Base-by-base conservation (phyloP, 805 yeast species). In the Saccharomycopsis sp. region DNA sequence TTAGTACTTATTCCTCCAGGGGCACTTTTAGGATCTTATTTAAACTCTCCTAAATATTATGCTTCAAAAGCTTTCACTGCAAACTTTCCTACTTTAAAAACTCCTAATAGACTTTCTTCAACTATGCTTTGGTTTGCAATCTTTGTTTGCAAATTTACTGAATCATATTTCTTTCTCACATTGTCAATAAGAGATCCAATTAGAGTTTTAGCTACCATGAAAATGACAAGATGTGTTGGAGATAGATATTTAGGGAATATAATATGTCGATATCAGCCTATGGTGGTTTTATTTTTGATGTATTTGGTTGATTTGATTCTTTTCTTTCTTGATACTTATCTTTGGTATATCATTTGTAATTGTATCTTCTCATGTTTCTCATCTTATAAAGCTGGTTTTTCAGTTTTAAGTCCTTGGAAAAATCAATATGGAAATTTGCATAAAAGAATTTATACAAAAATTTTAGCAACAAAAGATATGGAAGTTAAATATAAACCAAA, bases 351-450 rank as follows among this genome's bases (percentile, higher is more conserved):
- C 69, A 70, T 94, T 54, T 79, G 85, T 62, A 94, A 92, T 75
- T 82, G 95, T 63, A 74, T 87, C 52, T 88, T 86, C 76, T 89
- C 97, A 46, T 87, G 92, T 56, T 95, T 95, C 53, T 85, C 95
- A 60, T 92, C 98, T 12, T 92, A 94, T 74, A 89, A 88, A 72
- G 74, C 92, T 62, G 99, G 99, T 78, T 87, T 92, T 55, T 92
- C 99, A 34, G 88, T 92, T 50, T 76, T 88, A 70, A 92, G 98
- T 33, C 99, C 99, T 46, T 92, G 99, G 99, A 85, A 97, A 76
- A 94, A 92, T 62, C 87, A 92, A 54, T 94, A 88, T 71, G 78
- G 95, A 41, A 79, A 97, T 63, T 69, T 92, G 60, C 99, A 98
- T 59, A 89, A 89, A 78, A 87, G 98, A 78, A 86, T 92, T 51